phyloP scores from a whole-genome alignment of 306 rosid genomes.

The Sicyos edulis region DNA sequence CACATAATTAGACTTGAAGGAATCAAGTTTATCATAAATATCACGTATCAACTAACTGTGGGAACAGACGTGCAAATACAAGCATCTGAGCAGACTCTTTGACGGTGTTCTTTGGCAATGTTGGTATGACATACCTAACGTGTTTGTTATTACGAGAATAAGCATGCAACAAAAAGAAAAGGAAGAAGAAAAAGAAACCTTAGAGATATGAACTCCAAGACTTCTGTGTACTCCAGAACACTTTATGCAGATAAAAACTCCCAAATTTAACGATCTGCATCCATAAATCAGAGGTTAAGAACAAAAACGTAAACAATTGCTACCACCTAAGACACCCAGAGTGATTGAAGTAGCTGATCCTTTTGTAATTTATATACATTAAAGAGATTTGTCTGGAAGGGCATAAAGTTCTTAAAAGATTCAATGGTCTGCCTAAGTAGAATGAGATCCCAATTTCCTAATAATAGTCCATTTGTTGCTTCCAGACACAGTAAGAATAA shows the following conservation, averaged over 20 bases:
- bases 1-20: not conserved
- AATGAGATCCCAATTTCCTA: not conserved
- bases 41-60: not conserved
- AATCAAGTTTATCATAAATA: not conserved
- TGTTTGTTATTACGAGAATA: too few relatives aligned
- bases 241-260: constrained; percentile 85
- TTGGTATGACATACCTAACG: too few relatives aligned
- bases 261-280: constrained; percentile 69
- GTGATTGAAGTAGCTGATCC: not conserved
- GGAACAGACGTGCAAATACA: not conserved
- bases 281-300: constrained; percentile 24
- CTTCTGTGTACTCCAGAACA: constrained; percentile 95
- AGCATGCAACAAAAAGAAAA: not conserved
- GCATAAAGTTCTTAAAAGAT: not conserved
- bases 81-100: not conserved
- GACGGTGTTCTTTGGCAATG: constrained; percentile 5
- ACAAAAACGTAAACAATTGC: constrained; percentile 5
- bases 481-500: not conserved
- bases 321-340: constrained; percentile 5
- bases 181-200: constrained; percentile 40
- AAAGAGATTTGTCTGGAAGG: not conserved
- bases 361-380: constrained; percentile 6
- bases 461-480: not conserved
- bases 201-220: constrained; percentile 87
- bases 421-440: constrained; percentile 8